A percentile compares a stretch with the other conserved stretches of the same genome.
These are phyloP conservation scores for Phyllosticta capitalensis DNA, from an alignment of 2,329 filamentous ascomycete genomes.

Conservation along the genomic window DNA sequence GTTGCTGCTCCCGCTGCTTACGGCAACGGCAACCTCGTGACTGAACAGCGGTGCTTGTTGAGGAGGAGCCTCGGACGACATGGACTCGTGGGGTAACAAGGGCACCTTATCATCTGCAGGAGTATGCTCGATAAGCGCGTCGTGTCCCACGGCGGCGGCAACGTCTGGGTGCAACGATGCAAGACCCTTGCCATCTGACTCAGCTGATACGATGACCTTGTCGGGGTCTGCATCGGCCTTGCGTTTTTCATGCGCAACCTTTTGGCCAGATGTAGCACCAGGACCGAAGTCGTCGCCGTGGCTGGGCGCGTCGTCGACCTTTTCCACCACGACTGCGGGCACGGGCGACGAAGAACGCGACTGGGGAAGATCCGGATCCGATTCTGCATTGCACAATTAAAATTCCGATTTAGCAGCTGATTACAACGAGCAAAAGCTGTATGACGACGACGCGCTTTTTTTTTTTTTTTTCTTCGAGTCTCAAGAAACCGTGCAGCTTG, in stretches of 20 bases:
- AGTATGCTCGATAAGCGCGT: not conserved
- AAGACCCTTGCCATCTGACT: conserved; percentile 6
- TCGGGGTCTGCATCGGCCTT: conserved; percentile 28
- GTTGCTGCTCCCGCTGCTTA: conserved; percentile 4
- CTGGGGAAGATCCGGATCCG: not conserved
- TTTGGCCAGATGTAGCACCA: conserved; percentile 24
- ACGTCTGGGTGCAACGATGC: not conserved
- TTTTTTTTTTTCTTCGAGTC: not conserved
- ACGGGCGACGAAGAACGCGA: conserved; percentile 6
- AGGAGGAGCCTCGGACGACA: conserved; percentile 12
- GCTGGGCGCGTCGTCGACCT: conserved; percentile 24
- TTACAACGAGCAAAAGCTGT: not conserved
- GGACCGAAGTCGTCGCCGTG: conserved; percentile 29
- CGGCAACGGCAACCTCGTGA: conserved; percentile 16
- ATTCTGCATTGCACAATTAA: not conserved
- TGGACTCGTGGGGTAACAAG: conserved; percentile 25
- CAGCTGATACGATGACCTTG: conserved; percentile 19
- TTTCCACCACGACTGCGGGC: conserved; percentile 26
- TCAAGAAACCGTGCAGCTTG: not conserved
- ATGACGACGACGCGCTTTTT: not conserved
- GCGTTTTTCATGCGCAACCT: conserved; percentile 23
- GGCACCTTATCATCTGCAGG: conserved; percentile 21
- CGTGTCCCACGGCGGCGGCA: not conserved
- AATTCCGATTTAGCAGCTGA: not conserved
- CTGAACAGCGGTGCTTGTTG: conserved; percentile 15